These are phyloP conservation scores for Turnera subulata DNA, from an alignment of 345 rosid species.

Conservation along the genomic window DNA sequence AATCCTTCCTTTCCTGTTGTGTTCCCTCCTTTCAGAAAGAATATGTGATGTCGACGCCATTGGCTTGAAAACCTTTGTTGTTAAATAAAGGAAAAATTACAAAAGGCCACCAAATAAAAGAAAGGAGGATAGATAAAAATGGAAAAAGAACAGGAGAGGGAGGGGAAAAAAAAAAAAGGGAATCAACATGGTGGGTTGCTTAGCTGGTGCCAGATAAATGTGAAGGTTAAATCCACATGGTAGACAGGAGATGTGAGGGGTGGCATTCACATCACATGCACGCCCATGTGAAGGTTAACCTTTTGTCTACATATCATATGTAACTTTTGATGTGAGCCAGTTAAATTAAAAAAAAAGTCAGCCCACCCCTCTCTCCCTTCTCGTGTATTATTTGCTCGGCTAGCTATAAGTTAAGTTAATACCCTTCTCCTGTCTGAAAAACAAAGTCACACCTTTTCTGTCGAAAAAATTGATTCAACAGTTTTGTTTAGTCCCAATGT, in stretches of 20 bases:
- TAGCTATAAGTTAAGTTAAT: background rate
- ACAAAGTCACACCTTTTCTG: too few species aligned
- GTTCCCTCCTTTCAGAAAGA: too few species aligned
- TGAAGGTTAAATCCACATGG: conserved; percentile 59
- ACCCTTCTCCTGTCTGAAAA: background rate
- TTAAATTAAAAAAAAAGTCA: background rate
- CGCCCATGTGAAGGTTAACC: conserved; percentile 41
- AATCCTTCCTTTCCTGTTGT: too few species aligned
- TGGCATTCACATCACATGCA: conserved; percentile 45
- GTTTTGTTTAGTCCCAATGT: too few species aligned
- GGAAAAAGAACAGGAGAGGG: background rate
- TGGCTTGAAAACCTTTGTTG: too few species aligned
- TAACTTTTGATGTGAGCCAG: conserved; percentile 20
- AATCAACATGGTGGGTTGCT: conserved; percentile 35
- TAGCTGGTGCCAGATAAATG: conserved; percentile 67
- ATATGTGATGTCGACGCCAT: too few species aligned
- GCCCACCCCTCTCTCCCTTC: background rate
- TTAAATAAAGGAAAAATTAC: too few species aligned
- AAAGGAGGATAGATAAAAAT: background rate
- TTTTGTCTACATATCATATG: conserved; percentile 32
- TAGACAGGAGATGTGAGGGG: conserved; percentile 37
- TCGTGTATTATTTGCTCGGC: background rate
- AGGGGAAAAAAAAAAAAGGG: background rate
- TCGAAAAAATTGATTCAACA: too few species aligned
- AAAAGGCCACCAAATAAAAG: too few species aligned